Conservation (phyloP, 2,329 filamentous ascomycete species). For the Penicillium sp. region DNA sequence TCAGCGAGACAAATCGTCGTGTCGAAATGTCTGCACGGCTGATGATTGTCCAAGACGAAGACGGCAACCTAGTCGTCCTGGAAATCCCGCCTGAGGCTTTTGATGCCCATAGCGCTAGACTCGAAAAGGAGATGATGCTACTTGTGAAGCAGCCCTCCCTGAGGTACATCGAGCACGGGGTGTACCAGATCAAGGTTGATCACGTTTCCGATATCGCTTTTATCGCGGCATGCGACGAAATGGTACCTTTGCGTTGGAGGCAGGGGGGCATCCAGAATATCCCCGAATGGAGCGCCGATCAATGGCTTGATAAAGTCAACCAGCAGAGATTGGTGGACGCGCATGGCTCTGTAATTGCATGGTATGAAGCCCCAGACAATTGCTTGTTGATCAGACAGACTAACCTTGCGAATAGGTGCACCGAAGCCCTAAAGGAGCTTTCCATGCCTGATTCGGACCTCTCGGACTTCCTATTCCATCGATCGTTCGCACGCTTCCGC, state of each 20-base stretch:
- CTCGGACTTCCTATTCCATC: constrained; percentile 35
- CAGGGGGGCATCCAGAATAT: background rate
- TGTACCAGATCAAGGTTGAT: constrained; percentile 54
- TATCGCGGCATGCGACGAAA: constrained; percentile 38
- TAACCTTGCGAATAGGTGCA: constrained; percentile 35
- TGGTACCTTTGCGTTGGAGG: constrained; percentile 43
- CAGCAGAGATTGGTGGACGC: background rate
- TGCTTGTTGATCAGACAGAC: background rate
- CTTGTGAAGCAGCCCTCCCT: constrained; percentile 59
- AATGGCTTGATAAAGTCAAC: background rate
- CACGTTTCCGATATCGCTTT: constrained; percentile 54
- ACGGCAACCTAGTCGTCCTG: constrained; percentile 30
- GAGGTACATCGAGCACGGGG: constrained; percentile 40
- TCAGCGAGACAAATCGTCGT: constrained; percentile 23
- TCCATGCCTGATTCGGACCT: constrained; percentile 38
- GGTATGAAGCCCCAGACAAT: background rate
- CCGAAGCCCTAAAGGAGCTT: constrained; percentile 36
- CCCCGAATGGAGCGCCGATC: background rate
- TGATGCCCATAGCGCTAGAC: background rate
- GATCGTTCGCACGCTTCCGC: constrained; percentile 35
- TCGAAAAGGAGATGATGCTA: constrained; percentile 30
- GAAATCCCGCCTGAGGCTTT: background rate
- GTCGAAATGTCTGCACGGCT: constrained; percentile 26
- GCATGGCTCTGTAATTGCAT: background rate
- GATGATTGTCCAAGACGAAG: constrained; percentile 45